These are phyloP conservation scores for Trichosporon sp. DNA, from an alignment of 1,284 basidiomycete genomes.

Conservation along the genomic window DNA sequence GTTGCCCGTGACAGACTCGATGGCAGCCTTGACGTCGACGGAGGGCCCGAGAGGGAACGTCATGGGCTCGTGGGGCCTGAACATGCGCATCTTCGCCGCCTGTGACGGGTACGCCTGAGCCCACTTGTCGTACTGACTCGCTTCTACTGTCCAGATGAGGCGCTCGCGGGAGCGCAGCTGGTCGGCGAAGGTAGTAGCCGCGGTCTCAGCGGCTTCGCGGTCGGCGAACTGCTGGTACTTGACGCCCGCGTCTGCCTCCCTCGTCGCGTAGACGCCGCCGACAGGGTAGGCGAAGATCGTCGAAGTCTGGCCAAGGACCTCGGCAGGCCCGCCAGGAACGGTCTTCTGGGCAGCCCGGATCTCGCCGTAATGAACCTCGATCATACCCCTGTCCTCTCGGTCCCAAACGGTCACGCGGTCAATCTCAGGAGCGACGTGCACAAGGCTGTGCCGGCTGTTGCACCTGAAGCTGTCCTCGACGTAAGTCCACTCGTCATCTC, in stretches of 20 bases:
- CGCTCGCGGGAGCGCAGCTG: neutral
- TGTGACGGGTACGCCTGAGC: neutral
- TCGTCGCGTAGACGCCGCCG: no score
- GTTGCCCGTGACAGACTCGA: neutral
- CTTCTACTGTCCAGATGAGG: neutral
- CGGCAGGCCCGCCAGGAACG: neutral
- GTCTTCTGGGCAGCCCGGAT: neutral
- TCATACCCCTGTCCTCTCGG: no score
- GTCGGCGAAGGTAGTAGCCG: neutral
- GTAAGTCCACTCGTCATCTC: neutral
- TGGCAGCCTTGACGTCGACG: neutral
- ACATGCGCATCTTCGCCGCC: neutral
- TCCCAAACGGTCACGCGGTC: no score
- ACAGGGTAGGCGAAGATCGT: no score
- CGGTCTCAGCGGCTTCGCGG: neutral
- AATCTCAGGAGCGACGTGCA: no score
- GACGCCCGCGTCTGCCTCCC: no score
- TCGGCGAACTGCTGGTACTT: no score
- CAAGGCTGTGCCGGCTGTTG: neutral
- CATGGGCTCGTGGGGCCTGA: neutral
- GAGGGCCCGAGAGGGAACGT: neutral
- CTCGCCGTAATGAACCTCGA: neutral
- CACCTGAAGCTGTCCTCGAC: neutral
- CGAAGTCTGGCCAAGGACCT: neutral
- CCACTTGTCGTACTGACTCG: neutral